Conservation (phyloP, 805 yeast species). For the Candida patagonica region DNA sequence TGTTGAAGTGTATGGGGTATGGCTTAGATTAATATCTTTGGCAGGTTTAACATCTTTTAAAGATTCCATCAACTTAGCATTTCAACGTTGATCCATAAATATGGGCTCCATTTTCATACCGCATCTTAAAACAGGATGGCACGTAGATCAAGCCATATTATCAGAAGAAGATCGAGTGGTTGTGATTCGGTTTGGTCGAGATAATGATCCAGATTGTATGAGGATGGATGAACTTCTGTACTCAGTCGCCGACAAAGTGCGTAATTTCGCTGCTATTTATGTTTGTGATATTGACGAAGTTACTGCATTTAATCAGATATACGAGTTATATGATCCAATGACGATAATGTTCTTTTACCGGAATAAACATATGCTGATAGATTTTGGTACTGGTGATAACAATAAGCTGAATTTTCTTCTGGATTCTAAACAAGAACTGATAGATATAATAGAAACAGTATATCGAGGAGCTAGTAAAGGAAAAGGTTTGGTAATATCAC, state of each 20-base stretch:
- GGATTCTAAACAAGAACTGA: conserved; percentile 76
- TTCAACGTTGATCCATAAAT: background rate
- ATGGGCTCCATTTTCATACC: conserved; percentile 83
- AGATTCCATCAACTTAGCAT: too few species aligned
- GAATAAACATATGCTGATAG: conserved; percentile 95
- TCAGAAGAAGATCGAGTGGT: conserved; percentile 82
- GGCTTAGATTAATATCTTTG: background rate
- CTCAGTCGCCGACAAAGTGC: conserved; percentile 70
- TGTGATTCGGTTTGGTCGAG: conserved; percentile 81
- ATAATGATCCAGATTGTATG: conserved; percentile 68
- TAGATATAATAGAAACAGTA: conserved; percentile 82
- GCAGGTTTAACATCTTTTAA: conserved; percentile 1
- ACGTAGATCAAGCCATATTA: conserved; percentile 93
- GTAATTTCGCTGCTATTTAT: conserved; percentile 81
- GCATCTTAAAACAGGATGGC: conserved; percentile 83
- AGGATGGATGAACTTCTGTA: conserved; percentile 81
- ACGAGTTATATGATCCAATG: conserved; percentile 82
- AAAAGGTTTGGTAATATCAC: conserved; percentile 81
- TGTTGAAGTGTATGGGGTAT: too few species aligned
- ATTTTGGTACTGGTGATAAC: conserved; percentile 96
- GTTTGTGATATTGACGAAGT: conserved; percentile 84
- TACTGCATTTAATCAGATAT: conserved; percentile 84
- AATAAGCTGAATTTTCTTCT: conserved; percentile 80
- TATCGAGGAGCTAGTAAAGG: conserved; percentile 91
- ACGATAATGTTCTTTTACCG: conserved; percentile 89